phyloP scores from a whole-genome alignment of 228 moss, liverwort and hornwort genomes.

The Sphagnum fallax region DNA sequence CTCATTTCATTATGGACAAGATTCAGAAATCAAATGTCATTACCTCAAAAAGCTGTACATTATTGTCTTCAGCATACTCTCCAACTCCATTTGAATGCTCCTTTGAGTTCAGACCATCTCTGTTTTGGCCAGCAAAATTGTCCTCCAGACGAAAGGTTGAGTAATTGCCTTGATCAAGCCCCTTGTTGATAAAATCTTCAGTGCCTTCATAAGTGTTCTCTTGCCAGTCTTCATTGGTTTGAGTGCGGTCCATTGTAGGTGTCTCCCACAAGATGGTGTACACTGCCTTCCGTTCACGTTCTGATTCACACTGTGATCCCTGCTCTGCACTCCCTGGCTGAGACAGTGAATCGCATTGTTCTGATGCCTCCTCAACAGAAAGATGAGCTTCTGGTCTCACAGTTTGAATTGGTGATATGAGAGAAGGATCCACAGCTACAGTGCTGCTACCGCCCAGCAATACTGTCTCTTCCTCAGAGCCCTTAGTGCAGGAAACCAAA shows the following conservation, averaged over 20 bases:
- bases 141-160: conserved; percentile 28
- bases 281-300: conserved; percentile 32
- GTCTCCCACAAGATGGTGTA: conserved; percentile 49
- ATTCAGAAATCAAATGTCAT: no score
- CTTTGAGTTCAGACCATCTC: conserved; percentile 11
- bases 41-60: no score
- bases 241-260: conserved; percentile 27
- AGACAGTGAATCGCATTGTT: conserved; percentile 31
- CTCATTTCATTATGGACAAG: no score
- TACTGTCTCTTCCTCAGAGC: conserved; percentile 7
- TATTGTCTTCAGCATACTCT: conserved; percentile 13
- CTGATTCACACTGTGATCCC: conserved; percentile 20
- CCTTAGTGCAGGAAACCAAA: neutral
- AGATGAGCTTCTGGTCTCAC: conserved; percentile 17
- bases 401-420: conserved; percentile 23
- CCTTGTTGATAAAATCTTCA: conserved; percentile 17
- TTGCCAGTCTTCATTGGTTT: conserved; percentile 39
- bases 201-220: conserved; percentile 26
- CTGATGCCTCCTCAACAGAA: conserved; percentile 22
- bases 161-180: conserved; percentile 22
- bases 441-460: conserved; percentile 2
- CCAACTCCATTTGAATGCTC: conserved; percentile 17
- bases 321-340: conserved; percentile 35
- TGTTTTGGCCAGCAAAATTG: conserved; percentile 19
- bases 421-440: conserved; percentile 12